These are phyloP conservation scores for Nakaseomyces delphensis DNA, from an alignment of 1,139 yeast genomes.

Conservation along the genomic window DNA sequence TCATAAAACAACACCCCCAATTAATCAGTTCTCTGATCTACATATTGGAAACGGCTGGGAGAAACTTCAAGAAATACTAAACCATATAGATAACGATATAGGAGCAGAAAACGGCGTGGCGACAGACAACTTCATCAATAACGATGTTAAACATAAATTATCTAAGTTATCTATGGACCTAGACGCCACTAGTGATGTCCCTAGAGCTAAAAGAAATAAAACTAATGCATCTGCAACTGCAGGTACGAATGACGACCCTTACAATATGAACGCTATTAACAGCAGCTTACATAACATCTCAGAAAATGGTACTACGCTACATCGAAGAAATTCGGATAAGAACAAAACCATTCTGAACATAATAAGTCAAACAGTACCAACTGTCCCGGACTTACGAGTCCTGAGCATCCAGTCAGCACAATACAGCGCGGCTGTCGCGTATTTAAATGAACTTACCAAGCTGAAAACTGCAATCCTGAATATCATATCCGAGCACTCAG, in stretches of 20 bases:
- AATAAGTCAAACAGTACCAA: not conserved
- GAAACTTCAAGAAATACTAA: conserved; percentile 18
- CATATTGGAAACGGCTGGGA: conserved; percentile 18
- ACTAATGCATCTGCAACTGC: not conserved
- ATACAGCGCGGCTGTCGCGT: not conserved
- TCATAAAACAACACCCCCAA: conserved; percentile 21
- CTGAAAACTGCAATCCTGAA: not conserved
- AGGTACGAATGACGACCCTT: not conserved
- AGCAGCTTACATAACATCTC: not conserved
- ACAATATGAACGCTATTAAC: not conserved
- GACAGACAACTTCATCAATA: not conserved
- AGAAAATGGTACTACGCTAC: not conserved
- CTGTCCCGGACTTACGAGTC: not conserved
- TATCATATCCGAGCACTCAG: not conserved
- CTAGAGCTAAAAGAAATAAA: not conserved
- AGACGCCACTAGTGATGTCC: not conserved
- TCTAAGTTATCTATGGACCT: not conserved
- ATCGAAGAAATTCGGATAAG: not conserved
- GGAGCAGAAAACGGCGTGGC: not conserved
- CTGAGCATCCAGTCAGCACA: not conserved
- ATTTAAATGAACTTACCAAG: not conserved
- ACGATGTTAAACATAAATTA: not conserved
- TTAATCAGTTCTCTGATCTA: conserved; percentile 15
- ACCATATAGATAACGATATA: conserved; percentile 11
- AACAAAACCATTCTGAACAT: not conserved